phyloP scores from a whole-genome alignment of 1,284 basidiomycete species.

The Kwoniella shivajii region DNA sequence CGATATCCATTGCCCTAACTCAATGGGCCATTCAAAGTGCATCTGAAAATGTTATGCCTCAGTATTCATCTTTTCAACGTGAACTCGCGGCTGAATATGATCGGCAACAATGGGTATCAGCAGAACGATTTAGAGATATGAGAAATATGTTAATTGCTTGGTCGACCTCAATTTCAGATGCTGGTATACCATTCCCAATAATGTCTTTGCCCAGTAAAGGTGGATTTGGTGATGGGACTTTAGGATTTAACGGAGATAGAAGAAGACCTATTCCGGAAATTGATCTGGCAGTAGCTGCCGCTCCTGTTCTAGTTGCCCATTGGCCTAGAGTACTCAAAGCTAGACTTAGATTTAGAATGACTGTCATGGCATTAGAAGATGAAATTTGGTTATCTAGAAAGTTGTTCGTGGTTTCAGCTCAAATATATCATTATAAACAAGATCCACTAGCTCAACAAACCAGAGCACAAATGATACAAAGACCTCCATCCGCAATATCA shows the following conservation, averaged over 20 bases:
- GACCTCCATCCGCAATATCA: background rate
- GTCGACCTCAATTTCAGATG: conserved; percentile 24
- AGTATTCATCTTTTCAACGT: conserved; percentile 5
- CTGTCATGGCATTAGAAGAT: conserved; percentile 22
- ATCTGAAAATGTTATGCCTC: conserved; percentile 10
- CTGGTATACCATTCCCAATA: conserved; percentile 21
- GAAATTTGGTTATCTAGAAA: conserved; percentile 30
- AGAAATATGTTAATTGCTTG: conserved; percentile 21
- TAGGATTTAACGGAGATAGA: conserved; percentile 25
- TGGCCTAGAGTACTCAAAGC: conserved; percentile 31
- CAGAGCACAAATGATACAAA: background rate
- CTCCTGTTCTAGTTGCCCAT: conserved; percentile 24
- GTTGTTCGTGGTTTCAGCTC: conserved; percentile 24
- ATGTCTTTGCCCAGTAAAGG: conserved; percentile 24
- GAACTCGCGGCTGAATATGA: conserved; percentile 19
- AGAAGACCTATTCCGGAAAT: conserved; percentile 33
- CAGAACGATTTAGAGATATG: conserved; percentile 19
- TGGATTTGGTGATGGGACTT: conserved; percentile 29
- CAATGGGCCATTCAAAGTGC: conserved; percentile 24
- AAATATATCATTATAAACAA: conserved; percentile 3
- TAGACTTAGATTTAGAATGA: conserved; percentile 16
- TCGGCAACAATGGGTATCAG: conserved; percentile 4
- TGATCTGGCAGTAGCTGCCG: conserved; percentile 28
- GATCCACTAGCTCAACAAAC: background rate
- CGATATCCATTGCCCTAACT: conserved; percentile 21